A percentile compares a stretch with the other conserved stretches of the same genome.
phyloP scores from a whole-genome alignment of 345 rosid species.

The Hibiscus tridactylites region DNA sequence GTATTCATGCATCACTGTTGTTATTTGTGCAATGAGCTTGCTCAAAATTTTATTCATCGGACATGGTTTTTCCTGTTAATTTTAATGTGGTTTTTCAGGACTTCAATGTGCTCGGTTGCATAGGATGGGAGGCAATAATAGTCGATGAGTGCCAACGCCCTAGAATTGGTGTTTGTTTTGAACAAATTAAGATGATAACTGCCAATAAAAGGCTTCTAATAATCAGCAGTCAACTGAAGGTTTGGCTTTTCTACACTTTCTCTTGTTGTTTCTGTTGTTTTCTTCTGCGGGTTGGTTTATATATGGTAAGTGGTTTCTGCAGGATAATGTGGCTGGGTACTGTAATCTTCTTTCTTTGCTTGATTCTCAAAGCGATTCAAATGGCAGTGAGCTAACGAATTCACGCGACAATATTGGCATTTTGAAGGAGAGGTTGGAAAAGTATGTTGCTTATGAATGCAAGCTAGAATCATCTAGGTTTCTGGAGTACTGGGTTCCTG shows the following conservation, averaged over 20 bases:
- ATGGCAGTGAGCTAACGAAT: constrained; percentile 9
- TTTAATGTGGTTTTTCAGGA: constrained; percentile 34
- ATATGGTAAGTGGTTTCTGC: constrained; percentile 17
- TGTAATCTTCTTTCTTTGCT: constrained; percentile 27
- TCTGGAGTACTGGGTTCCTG: constrained; percentile 90
- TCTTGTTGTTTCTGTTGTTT: background rate
- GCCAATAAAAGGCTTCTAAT: constrained; percentile 40
- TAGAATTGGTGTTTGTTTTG: constrained; percentile 18
- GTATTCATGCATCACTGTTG: background rate
- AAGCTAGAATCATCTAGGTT: constrained; percentile 43
- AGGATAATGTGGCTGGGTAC: constrained; percentile 33
- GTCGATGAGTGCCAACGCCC: constrained; percentile 41
- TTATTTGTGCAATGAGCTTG: background rate
- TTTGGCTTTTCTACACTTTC: constrained; percentile 12
- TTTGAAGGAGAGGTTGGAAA: constrained; percentile 33
- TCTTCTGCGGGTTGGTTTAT: constrained; percentile 10
- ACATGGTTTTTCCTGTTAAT: background rate
- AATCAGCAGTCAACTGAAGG: constrained; percentile 42
- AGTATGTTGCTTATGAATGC: constrained; percentile 30
- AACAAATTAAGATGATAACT: constrained; percentile 28
- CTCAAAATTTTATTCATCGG: background rate
- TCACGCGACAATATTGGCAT: constrained; percentile 18
- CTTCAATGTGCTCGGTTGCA: constrained; percentile 19
- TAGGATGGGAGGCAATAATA: constrained; percentile 45
- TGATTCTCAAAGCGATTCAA: constrained; percentile 14